Percentiles rank a stretch among this genome's conserved stretches.
Evolutionary conservation across 331 rosid genomes (phyloP).

Genomic region (Cydonia oblonga): DNA sequence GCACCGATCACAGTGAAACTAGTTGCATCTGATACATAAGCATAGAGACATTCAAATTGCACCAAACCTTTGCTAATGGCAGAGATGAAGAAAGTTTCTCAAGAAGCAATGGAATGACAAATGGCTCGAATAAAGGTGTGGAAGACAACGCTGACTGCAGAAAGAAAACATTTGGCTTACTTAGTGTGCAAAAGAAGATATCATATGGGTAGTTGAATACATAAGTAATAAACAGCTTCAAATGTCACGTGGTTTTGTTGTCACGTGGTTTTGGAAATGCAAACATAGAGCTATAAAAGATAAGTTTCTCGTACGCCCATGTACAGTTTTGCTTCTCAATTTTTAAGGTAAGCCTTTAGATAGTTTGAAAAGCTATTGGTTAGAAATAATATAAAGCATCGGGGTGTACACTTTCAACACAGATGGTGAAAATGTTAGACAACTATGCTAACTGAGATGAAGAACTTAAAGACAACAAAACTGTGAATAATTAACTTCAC

Average conservation of each 20-base stretch:
- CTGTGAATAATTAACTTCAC: not conserved
- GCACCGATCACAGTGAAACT: not conserved
- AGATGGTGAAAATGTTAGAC: not conserved
- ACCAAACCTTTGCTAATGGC: constrained; percentile 71
- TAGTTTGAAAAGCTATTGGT: not conserved
- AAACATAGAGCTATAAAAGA: not conserved
- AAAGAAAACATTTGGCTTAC: constrained; percentile 1
- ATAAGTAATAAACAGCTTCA: not conserved
- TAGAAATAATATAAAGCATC: not conserved
- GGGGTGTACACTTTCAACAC: not conserved
- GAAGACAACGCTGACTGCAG: constrained; percentile 80
- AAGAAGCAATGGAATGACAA: constrained; percentile 77
- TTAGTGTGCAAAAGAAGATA: constrained; percentile 6
- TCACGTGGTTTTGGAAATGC: not conserved
- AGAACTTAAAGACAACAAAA: not conserved
- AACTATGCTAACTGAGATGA: not conserved
- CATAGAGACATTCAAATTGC: constrained; percentile 7
- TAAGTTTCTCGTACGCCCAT: not conserved
- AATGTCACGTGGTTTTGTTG: not conserved
- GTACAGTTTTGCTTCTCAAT: not conserved
- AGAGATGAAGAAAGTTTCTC: constrained; percentile 84
- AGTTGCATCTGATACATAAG: constrained; percentile 3
- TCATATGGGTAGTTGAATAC: not conserved
- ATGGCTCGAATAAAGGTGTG: constrained; percentile 71
- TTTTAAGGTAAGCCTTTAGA: not conserved